Evolutionary conservation across 768 basidiomycete species (phyloP).

Genomic region (Astraeus odoratus): DNA sequence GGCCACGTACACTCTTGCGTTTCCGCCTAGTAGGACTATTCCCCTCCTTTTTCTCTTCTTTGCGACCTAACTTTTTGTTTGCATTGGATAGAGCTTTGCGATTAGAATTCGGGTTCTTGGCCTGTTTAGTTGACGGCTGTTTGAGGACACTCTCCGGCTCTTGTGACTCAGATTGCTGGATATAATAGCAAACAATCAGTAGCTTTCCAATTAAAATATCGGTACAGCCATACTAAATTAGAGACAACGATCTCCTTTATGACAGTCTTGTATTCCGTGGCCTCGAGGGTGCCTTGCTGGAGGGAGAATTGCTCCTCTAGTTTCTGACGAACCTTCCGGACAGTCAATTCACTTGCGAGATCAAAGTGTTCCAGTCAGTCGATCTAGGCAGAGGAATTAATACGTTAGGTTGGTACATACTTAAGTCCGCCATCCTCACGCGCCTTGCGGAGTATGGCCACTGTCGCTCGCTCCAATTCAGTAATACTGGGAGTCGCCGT

Average conservation of each 20-base stretch:
- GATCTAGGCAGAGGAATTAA: too few relatives aligned
- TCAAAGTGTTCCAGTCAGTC: too few relatives aligned
- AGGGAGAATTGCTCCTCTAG: slow-evolving; percentile 42
- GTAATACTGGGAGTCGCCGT: slow-evolving; percentile 13
- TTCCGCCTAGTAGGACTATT: slow-evolving; percentile 7
- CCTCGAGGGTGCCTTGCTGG: slow-evolving; percentile 37
- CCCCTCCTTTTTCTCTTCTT: slow-evolving; percentile 5
- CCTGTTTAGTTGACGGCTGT: not conserved
- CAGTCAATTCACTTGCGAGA: slow-evolving; percentile 31
- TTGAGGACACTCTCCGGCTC: not conserved
- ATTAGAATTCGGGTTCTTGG: not conserved
- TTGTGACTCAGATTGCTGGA: not conserved
- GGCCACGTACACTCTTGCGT: slow-evolving; percentile 2
- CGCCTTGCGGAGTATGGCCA: slow-evolving; percentile 18
- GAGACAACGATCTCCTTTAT: slow-evolving; percentile 32
- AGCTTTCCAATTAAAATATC: not conserved
- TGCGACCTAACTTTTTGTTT: not conserved
- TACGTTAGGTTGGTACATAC: slow-evolving; percentile 5
- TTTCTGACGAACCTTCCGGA: slow-evolving; percentile 42
- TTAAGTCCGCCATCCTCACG: slow-evolving; percentile 15
- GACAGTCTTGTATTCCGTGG: slow-evolving; percentile 36
- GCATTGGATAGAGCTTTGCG: not conserved
- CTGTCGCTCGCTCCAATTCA: slow-evolving; percentile 14
- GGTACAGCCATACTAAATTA: slow-evolving; percentile 8
- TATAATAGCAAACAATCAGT: not conserved